Evolutionary conservation across 139 green algal species (phyloP).

Genomic region (Diplosphaera chodatii): DNA sequence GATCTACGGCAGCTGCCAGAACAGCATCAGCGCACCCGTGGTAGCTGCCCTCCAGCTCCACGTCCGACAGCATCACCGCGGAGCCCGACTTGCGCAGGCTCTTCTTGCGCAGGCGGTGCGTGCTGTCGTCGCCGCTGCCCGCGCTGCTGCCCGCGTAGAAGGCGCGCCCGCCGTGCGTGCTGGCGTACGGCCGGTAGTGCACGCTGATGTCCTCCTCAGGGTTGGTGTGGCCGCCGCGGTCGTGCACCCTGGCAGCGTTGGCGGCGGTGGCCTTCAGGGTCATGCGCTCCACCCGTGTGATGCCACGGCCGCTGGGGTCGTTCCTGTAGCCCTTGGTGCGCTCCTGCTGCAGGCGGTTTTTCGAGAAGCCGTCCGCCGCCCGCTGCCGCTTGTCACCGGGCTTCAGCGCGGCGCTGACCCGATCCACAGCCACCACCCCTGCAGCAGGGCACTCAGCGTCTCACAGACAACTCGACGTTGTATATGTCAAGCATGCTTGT

Average conservation of each 20-base stretch:
- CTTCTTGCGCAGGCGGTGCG: not conserved
- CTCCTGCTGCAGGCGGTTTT: conserved; percentile 7
- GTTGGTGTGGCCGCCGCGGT: not conserved
- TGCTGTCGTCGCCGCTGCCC: not conserved
- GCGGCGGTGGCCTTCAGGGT: conserved; percentile 4
- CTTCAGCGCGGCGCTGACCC: not conserved
- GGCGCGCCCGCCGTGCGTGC: conserved; percentile 1
- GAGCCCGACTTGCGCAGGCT: conserved; percentile 3
- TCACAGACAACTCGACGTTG: no score
- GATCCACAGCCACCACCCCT: not conserved
- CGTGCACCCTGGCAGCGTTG: conserved; percentile 4
- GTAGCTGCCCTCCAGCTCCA: conserved; percentile 2
- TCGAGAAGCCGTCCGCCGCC: not conserved
- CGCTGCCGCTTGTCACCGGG: not conserved
- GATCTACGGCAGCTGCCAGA: no score
- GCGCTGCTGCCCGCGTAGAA: not conserved
- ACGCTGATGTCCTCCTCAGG: conserved; percentile 12
- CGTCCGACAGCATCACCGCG: conserved; percentile 7
- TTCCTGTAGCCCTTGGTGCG: conserved; percentile 6
- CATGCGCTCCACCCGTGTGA: conserved; percentile 10
- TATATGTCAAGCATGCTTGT: no score
- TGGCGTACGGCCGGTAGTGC: conserved; percentile 10
- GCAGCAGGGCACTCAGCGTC: not conserved
- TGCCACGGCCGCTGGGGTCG: not conserved
- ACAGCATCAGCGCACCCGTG: not conserved